These are phyloP conservation scores for Nicotiana attenuata DNA, from an alignment of 257 asterid species.

Conservation along the genomic window DNA sequence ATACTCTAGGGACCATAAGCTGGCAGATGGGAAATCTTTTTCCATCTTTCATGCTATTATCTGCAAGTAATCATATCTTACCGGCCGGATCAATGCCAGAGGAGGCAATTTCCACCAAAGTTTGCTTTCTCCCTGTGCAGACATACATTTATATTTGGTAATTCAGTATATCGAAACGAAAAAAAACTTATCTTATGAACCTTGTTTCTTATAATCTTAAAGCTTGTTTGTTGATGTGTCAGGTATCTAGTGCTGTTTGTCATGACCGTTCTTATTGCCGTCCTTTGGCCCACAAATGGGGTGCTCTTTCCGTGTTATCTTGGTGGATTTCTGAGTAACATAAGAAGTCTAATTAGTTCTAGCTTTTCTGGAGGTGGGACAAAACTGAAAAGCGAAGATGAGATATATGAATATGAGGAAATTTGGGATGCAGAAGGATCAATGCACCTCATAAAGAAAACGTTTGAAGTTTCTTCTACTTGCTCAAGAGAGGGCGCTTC, in stretches of 20 bases:
- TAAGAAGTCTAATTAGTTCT: constrained; percentile 29
- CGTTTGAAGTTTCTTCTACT: constrained; percentile 37
- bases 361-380: constrained; percentile 32
- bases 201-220: not conserved
- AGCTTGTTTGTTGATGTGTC: constrained; percentile 19
- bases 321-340: constrained; percentile 29
- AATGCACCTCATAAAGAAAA: constrained; percentile 86
- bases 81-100: constrained; percentile 28
- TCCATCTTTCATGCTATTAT: constrained; percentile 92
- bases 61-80: constrained; percentile 46
- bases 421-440: constrained; percentile 97
- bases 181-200: not conserved
- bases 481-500: constrained; percentile 34
- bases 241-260: constrained; percentile 77
- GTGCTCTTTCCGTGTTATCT: constrained; percentile 33
- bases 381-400: constrained; percentile 86
- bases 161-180: not conserved
- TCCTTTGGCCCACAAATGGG: constrained; percentile 69
- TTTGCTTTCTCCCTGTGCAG: constrained; percentile 94
- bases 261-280: constrained; percentile 51
- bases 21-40: constrained; percentile 96
- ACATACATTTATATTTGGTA: constrained; percentile 78
- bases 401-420: constrained; percentile 75
- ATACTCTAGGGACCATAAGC: constrained; percentile 91
- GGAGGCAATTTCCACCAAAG: constrained; percentile 42